Conservation (phyloP, 2,329 filamentous ascomycete genomes). For the Penicillium sp. region DNA sequence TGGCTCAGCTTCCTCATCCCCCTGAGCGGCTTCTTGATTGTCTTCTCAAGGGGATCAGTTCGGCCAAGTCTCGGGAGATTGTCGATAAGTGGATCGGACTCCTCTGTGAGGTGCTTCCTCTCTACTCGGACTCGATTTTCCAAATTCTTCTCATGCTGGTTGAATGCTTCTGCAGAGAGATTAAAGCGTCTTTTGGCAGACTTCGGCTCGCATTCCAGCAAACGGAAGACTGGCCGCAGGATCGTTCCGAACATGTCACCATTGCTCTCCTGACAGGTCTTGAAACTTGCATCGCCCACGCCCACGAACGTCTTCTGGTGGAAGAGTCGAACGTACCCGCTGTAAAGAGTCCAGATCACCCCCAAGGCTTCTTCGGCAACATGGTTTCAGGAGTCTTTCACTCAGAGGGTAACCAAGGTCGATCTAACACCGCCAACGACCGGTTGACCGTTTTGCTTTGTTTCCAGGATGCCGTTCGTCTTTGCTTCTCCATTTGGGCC, state of each 20-base stretch:
- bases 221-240: constrained; percentile 35
- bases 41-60: constrained; percentile 74
- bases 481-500: constrained; percentile 91
- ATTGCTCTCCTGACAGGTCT: constrained; percentile 88
- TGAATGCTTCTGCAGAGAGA: constrained; percentile 78
- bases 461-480: constrained; percentile 89
- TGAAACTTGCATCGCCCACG: constrained; percentile 81
- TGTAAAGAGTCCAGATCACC: constrained; percentile 73
- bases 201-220: constrained; percentile 53
- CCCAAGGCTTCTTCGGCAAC: constrained; percentile 85
- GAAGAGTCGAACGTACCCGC: constrained; percentile 68
- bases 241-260: constrained; percentile 55
- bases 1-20: constrained; percentile 36
- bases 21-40: constrained; percentile 72
- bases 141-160: constrained; percentile 86
- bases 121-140: constrained; percentile 81
- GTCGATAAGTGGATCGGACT: constrained; percentile 91
- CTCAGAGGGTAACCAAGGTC: constrained; percentile 68
- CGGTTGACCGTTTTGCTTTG: constrained; percentile 90
- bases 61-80: constrained; percentile 66
- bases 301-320: constrained; percentile 72
- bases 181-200: constrained; percentile 65
- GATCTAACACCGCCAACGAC: constrained; percentile 84
- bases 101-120: constrained; percentile 72
- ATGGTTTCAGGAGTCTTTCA: constrained; percentile 91